Base-by-base conservation (phyloP, 2,329 filamentous ascomycete genomes). In the Pezicula rhizophila region DNA sequence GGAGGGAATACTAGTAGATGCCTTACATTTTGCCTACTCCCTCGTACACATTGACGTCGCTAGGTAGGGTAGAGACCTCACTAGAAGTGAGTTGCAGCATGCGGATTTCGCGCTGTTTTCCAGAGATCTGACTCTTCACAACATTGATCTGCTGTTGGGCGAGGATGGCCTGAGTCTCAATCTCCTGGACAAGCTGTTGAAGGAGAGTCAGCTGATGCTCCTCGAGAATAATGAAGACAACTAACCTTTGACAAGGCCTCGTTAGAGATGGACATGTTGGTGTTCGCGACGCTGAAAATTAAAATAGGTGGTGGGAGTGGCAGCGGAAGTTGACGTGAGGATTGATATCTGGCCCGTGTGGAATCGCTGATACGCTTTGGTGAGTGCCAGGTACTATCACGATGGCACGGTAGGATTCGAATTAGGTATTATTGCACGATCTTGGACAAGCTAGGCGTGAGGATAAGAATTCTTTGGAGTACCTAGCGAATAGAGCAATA, bases 1-100 rank as follows among this genome's bases (percentile, higher is more conserved):
- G 23, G 45, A 14, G 31, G 31, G 40, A 41, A 20, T 35, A 46
- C 40, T 7, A 31, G 35, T 49, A 15, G 17, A 17, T 25, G 23
- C 70, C 84, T 62, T 69, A 96, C 93, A 99, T 97, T 73, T 97
- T 99, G 45, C 93, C 93, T 10, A 97, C 86, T 5, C 92, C 92
- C 70, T 97, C 92, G 62, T 97, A 99, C 25, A 96, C 81, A 28
- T 84, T 84, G 0, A 89, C 93, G 42, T 85, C 79, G 15, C 78
- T 66, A 4, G 90, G 85, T 52, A 99, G 70, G 6, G 80, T 77
- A n/a, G 81, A 79, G 44, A 97, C 76, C 69, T 99, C 93, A 55
- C 79, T 88, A 33, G 85, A 79, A 2, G 92, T 97, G 56, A 99
- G 74, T 68, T 95, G 87, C 38, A 95, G 77, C 70, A 96, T 82